Base-by-base conservation (phyloP, 1,284 basidiomycete genomes). In the Veloporphyrellus conicus region DNA sequence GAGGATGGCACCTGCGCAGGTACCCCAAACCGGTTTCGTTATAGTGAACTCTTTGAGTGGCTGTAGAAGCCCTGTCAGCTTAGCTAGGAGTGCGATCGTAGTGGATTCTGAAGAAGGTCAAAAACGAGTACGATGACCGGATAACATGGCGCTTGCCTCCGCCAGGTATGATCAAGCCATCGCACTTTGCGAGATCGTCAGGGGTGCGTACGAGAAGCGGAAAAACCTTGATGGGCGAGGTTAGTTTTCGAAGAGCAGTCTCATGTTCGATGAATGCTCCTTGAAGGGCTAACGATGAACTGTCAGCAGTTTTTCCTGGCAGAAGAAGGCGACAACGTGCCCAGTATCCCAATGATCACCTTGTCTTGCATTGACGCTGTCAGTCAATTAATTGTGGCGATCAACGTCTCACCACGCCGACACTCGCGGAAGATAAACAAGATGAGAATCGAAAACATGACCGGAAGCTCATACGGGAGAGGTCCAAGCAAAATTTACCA, bases 1-100 rank as follows among this genome's bases (percentile, higher is more conserved):
- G 41, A 98, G 74, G 55, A 99, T 98, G 56, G 95, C 94, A 16
- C 95, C 95, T 0, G 95, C 95, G 67, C 95, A 99, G 0, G 94
- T 98, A 3, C 95, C 95, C 91, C 93, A 99, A 1, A 94, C 82
- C 0, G 91, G 84, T 58, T 85, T 90, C 0, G 64, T 74, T 61
- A 70, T 74, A 45, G 74, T 71, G 69, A 85, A 97, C 35, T 78
- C 76, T 34, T 80, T 77, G 6, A 99, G 75, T 1, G 90, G 91
- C 22, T 89, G 84, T 11, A 93, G 68, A 36, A 99, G 75, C 0
- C 89, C 89, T 1, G 85, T 81, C 1, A 90, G 77, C 35, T 81
- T 79, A 3, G 90, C 87, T 2, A 97, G 77, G 23, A 97, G 74
- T 1, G 90, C 87, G 54, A 98, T 98, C 1, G 93, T 93, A 2